Percentiles rank a stretch among this genome's conserved stretches.
phyloP scores from a whole-genome alignment of 2,329 filamentous ascomycete species.

The Nannizziopsis arthrosporioides region DNA sequence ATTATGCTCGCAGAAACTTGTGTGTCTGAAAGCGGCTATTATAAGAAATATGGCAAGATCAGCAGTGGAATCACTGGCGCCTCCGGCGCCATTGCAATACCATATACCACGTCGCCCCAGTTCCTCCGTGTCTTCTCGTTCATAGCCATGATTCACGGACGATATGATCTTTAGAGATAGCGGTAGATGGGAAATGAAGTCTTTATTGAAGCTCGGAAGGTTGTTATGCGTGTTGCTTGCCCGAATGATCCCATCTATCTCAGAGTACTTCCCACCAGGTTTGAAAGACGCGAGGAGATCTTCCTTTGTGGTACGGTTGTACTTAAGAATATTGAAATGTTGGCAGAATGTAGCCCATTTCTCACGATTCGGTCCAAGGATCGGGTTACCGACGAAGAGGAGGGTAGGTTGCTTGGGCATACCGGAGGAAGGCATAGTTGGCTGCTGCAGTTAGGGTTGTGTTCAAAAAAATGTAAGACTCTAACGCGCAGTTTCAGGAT shows the following conservation, averaged over 20 bases:
- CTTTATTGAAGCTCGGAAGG: slow-evolving; percentile 13
- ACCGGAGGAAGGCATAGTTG: not conserved
- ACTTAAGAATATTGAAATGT: slow-evolving; percentile 14
- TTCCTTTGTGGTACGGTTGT: slow-evolving; percentile 10
- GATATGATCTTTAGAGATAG: slow-evolving; percentile 12
- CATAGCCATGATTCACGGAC: slow-evolving; percentile 16
- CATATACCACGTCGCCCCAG: slow-evolving; percentile 13
- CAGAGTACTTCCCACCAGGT: slow-evolving; percentile 12
- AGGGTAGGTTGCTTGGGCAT: slow-evolving; percentile 11
- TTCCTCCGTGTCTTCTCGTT: slow-evolving; percentile 14
- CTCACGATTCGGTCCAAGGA: slow-evolving; percentile 5
- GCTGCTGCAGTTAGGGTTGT: not conserved
- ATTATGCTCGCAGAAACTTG: slow-evolving; percentile 12
- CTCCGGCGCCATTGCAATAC: slow-evolving; percentile 16
- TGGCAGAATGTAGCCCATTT: slow-evolving; percentile 13
- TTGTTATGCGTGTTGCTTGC: slow-evolving; percentile 9
- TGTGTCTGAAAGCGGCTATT: slow-evolving; percentile 14
- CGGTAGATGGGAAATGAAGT: slow-evolving; percentile 14
- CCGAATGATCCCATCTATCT: slow-evolving; percentile 15
- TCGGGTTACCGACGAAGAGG: slow-evolving; percentile 14
- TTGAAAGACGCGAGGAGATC: slow-evolving; percentile 12
- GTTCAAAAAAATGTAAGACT: not conserved
- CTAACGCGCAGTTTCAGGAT: not conserved
- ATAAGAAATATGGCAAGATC: slow-evolving; percentile 15
- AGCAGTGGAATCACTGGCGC: slow-evolving; percentile 14